Percentiles rank a stretch among this genome's conserved stretches.
These are phyloP conservation scores for Lepidium aucheri DNA, from an alignment of 345 rosid genomes.

Conservation along the genomic window DNA sequence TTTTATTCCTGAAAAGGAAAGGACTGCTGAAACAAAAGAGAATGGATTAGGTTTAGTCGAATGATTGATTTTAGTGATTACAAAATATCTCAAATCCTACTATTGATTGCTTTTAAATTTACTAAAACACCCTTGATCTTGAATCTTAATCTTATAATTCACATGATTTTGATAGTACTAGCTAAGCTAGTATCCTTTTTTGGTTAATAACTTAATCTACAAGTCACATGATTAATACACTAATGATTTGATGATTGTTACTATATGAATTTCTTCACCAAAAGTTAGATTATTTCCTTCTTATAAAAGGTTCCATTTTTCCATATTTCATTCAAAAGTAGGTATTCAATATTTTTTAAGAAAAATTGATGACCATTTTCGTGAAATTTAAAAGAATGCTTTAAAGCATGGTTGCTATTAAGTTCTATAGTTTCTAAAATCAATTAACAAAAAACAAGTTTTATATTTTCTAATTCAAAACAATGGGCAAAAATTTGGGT, in stretches of 20 bases:
- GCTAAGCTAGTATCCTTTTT: background rate
- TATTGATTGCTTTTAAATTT: background rate
- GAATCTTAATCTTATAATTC: background rate
- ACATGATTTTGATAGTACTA: background rate
- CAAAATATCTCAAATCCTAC: slow-evolving; percentile 7
- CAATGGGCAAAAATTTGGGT: too few species aligned
- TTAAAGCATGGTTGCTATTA: background rate
- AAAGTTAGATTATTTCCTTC: background rate
- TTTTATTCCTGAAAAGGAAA: slow-evolving; percentile 20
- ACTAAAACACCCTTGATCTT: background rate
- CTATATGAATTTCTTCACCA: background rate
- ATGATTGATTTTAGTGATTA: background rate
- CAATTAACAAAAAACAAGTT: too few species aligned
- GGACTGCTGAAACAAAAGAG: background rate
- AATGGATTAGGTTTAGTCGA: background rate
- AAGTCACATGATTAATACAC: background rate
- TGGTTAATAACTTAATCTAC: background rate
- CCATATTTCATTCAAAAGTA: background rate
- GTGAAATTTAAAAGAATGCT: background rate
- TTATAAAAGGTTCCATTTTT: background rate
- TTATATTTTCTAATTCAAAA: too few species aligned
- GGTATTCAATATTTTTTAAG: too few species aligned
- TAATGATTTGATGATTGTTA: background rate
- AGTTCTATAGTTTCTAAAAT: too few species aligned
- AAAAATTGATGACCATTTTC: background rate